Evolutionary conservation across 148 eudicot genomes (phyloP).

Genomic region (Euryodendron excelsum): DNA sequence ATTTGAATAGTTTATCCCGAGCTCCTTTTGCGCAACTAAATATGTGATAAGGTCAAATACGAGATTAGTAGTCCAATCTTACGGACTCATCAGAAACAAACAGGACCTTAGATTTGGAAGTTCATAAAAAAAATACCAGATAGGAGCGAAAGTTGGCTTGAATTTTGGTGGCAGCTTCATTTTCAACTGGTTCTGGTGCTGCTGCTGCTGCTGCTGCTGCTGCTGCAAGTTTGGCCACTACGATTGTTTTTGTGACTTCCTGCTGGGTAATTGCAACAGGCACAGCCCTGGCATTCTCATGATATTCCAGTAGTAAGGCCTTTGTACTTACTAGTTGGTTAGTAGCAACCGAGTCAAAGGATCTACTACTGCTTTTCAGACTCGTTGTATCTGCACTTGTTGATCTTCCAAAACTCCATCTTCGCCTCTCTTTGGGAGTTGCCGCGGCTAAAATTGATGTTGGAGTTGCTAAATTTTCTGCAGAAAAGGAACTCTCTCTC

Average conservation of each 20-base stretch:
- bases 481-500: background rate
- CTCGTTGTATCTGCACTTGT: background rate
- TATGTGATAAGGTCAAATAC: too few relatives aligned
- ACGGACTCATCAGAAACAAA: too few relatives aligned
- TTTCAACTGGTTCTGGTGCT: background rate
- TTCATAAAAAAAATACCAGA: conserved; percentile 29
- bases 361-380: conserved; percentile 18
- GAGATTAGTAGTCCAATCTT: too few relatives aligned
- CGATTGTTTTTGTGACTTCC: background rate
- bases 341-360: conserved; percentile 25
- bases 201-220: background rate
- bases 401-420: conserved; percentile 30
- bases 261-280: background rate
- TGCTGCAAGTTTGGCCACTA: background rate
- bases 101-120: too few relatives aligned
- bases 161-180: conserved; percentile 42
- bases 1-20: too few relatives aligned
- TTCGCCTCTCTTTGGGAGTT: conserved; percentile 28
- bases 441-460: background rate
- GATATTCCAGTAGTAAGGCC: conserved; percentile 13
- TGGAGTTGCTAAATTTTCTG: conserved; percentile 4
- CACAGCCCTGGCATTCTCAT: background rate
- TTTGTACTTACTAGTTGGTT: conserved; percentile 5
- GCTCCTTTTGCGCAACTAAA: too few relatives aligned
- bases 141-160: conserved; percentile 42